Base-by-base conservation (phyloP, 1,139 yeast species). In the Yamadazyma taylorii region DNA sequence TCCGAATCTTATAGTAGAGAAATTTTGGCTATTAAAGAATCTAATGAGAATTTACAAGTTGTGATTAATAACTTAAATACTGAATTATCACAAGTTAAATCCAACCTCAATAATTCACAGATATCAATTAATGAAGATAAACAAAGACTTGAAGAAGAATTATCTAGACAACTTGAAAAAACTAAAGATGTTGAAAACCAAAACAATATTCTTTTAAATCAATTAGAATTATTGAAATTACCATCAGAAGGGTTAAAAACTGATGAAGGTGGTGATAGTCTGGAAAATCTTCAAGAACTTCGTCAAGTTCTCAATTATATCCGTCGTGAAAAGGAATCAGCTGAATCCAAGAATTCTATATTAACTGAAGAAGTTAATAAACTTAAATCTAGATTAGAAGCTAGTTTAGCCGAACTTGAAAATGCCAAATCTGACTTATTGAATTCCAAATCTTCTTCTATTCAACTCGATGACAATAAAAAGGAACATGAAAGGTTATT, bases 301-400 rank as follows among this genome's bases (percentile, higher is more conserved):
- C 74, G 78, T 38, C 83, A 82, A 46, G 73, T 88, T 24, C 63
- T 88, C 28, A 59, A 71, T 7, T 81, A 75, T 50, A 66, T 88
- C 41, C 81, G 90, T 35, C 80, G 85, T 45, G 95, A 87, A 50
- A 85, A 85, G 55, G 96, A 88, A 45, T 69, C 81, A 4, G 71
- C 81, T 1, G 86, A 81, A 39, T 74, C 80, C 14, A 84, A 81
- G 48, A 65, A 78, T 19, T 71, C 73, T 9, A 63, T 72, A 17
- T 61, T 73, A 17, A 55, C 56, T 12, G 78, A 75, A 43, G 88
- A 81, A 48, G 65, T 66, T 35, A 63, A 64, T 35, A 62, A 73
- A 24, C 59, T 78, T 28, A 66, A 72, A 44, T 74, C 70, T 38
- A 69, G 69, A 31, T 50, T 77, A 23, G 60, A 60, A 2, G 51